Conservation (phyloP, 257 asterid genomes). For the Nicotiana knightiana region DNA sequence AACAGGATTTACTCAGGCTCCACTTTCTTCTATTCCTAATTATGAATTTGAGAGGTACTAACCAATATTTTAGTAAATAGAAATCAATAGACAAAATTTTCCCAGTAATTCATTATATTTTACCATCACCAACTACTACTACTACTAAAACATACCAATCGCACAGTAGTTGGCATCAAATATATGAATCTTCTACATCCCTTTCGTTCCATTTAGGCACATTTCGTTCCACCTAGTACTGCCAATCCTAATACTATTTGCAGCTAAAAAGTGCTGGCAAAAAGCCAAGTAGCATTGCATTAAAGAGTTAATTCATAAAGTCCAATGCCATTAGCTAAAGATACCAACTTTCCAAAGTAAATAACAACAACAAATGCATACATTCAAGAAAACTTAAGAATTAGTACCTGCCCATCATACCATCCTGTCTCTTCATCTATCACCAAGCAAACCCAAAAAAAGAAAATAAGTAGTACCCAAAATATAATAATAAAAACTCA, state of each 20-base stretch:
- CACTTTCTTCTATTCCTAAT: not conserved
- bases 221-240: not conserved
- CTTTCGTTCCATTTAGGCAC: not conserved
- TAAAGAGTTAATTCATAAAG: not conserved
- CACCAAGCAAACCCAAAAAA: conserved; percentile 6
- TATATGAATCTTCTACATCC: not conserved
- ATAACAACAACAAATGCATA: not conserved
- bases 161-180: not conserved
- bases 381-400: not conserved
- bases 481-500: not conserved
- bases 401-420: conserved; percentile 92
- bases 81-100: not conserved
- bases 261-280: not conserved
- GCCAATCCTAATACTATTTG: not conserved
- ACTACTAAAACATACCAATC: not conserved
- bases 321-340: not conserved
- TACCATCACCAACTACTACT: not conserved
- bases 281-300: not conserved
- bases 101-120: not conserved
- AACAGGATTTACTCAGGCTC: not conserved
- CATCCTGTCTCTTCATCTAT: conserved; percentile 99
- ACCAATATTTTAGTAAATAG: not conserved
- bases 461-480: not conserved
- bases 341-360: not conserved
- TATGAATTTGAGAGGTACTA: not conserved